Conservation (phyloP, 2,329 filamentous ascomycete genomes). For the Verruconis gallopava region DNA sequence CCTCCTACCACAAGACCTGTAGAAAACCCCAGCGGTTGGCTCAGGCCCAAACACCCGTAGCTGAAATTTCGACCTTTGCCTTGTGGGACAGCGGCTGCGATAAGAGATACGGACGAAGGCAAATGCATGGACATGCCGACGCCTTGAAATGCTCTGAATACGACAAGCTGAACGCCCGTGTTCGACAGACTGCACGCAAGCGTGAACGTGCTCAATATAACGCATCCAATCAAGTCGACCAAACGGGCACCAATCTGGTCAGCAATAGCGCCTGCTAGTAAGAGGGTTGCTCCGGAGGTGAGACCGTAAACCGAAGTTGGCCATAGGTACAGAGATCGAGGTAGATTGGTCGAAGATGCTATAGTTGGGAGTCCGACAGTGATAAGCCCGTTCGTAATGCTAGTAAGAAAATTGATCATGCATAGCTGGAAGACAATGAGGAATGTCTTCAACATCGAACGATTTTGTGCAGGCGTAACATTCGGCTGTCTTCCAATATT, state of each 20-base stretch:
- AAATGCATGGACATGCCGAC: constrained; percentile 35
- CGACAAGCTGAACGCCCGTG: constrained; percentile 29
- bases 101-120: constrained; percentile 36
- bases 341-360: constrained; percentile 18
- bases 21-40: constrained; percentile 39
- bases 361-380: constrained; percentile 32
- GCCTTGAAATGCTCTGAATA: constrained; percentile 34
- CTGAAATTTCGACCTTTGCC: constrained; percentile 38
- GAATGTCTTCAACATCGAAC: background rate
- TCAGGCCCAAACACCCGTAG: constrained; percentile 37
- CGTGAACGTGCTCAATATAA: constrained; percentile 32
- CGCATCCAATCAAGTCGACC: constrained; percentile 34
- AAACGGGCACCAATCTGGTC: constrained; percentile 37
- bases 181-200: constrained; percentile 30
- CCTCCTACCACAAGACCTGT: constrained; percentile 40
- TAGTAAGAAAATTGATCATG: constrained; percentile 19
- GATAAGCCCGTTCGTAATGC: constrained; percentile 27
- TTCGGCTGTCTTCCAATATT: background rate
- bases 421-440: constrained; percentile 17
- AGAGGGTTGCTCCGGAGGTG: constrained; percentile 36
- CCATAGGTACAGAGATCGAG: constrained; percentile 23
- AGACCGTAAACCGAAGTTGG: constrained; percentile 27
- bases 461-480: background rate
- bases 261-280: constrained; percentile 37
- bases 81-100: constrained; percentile 34